Base-by-base conservation (phyloP, 1,284 basidiomycete genomes). In the Coriolopsis trogii region DNA sequence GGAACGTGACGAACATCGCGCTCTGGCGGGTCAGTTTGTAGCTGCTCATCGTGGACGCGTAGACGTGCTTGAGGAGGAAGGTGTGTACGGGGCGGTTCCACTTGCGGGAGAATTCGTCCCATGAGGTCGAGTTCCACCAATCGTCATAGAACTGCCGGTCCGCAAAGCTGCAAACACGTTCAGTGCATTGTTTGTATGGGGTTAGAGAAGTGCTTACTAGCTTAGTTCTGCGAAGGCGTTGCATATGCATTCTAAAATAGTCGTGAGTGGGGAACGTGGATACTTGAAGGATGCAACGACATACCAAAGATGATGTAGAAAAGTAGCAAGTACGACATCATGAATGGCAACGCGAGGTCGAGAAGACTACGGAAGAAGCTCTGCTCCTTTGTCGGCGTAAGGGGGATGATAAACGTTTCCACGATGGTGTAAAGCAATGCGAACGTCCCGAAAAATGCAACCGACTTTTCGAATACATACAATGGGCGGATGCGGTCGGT, bases 121-220 rank as follows among this genome's bases (percentile, higher is more conserved):
- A 96, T 3, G 90, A 91, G 0, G 90, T 94, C 1, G 93, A 92
- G 73, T 98, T 99, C 96, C 96, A 98, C 89, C 94, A 98, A 68
- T 98, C 95, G 70, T 95, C 91, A 70, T 98, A 99, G 70, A 98
- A 98, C 62, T 95, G 91, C 36, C 96, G 81, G 68, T 99, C 96
- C 23, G 94, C 94, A 67, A 98, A 99, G 67, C 89, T 90, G 56
- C 6, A 54, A 10, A 49, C 46, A 53, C 3, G 20, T 41, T 51
- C 40, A 40, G 24, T 16, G 16, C 26, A 21, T 25, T 25, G 30
- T 18, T 3, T n/a, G 26, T 26, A 25, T 21, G 6, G 25, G 13
- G 40, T 23, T 41, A 23, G 2, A 10, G 15, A 70, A n/a, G 28
- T 6, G 26, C 86, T 67, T 62, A 91, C 88, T 85, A 89, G 8